Conservation (phyloP, 352 stramenopile genomes). For the Pythium volutum region DNA sequence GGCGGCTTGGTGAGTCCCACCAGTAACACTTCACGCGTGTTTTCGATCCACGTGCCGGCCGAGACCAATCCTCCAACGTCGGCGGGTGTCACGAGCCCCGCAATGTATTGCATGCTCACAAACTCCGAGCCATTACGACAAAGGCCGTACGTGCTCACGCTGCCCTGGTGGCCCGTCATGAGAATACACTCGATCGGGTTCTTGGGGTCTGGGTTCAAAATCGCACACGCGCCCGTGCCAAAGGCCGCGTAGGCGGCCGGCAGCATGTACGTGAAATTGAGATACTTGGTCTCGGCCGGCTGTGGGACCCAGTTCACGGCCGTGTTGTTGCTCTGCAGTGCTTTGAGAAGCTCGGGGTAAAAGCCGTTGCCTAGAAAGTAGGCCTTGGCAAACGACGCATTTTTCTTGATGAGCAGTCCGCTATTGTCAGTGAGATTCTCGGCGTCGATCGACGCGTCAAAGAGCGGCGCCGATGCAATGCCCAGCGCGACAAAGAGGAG, state of each 20-base stretch:
- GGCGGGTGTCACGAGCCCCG: slow-evolving; percentile 31
- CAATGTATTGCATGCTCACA: slow-evolving; percentile 33
- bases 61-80: slow-evolving; percentile 33
- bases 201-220: slow-evolving; percentile 18
- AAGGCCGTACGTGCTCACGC: slow-evolving; percentile 34
- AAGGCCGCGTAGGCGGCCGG: slow-evolving; percentile 13
- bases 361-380: slow-evolving; percentile 30
- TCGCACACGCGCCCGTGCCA: slow-evolving; percentile 22
- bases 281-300: slow-evolving; percentile 29
- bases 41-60: slow-evolving; percentile 32
- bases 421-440: slow-evolving; percentile 31
- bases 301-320: slow-evolving; percentile 33
- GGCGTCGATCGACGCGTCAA: slow-evolving; percentile 32
- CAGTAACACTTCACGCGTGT: slow-evolving; percentile 30
- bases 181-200: slow-evolving; percentile 34
- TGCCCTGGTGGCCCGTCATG: slow-evolving; percentile 37
- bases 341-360: slow-evolving; percentile 22
- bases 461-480: slow-evolving; percentile 31
- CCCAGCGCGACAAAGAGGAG: slow-evolving; percentile 32
- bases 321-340: slow-evolving; percentile 26
- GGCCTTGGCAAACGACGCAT: slow-evolving; percentile 34
- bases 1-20: slow-evolving; percentile 22
- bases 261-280: slow-evolving; percentile 31
- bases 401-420: slow-evolving; percentile 33
- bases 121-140: slow-evolving; percentile 36